phyloP scores from a whole-genome alignment of 805 yeast genomes.

The Isabelozyma pseudorhagii region DNA sequence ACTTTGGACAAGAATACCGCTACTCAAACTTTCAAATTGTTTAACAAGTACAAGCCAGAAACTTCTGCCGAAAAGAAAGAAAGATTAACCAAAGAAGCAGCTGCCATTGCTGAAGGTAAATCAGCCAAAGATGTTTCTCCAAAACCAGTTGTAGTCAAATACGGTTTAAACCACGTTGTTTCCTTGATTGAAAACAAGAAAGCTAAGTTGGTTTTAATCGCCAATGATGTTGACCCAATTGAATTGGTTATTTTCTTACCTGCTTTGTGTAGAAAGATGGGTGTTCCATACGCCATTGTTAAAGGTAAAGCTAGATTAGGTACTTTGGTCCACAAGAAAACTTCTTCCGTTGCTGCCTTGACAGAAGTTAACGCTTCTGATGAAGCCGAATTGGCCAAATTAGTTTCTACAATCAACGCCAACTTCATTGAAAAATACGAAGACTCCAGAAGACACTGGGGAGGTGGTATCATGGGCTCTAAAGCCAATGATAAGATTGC shows the following conservation, averaged over 20 bases:
- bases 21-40: constrained; percentile 91
- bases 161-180: constrained; percentile 99
- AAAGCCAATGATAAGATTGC: constrained; percentile 85
- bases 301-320: constrained; percentile 99
- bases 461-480: constrained; percentile 98
- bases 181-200: constrained; percentile 97
- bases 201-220: constrained; percentile 95
- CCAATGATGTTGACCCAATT: constrained; percentile 98
- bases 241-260: constrained; percentile 97
- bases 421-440: constrained; percentile 94
- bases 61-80: constrained; percentile 96
- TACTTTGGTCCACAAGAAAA: constrained; percentile 94
- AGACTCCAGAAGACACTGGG: constrained; percentile 98
- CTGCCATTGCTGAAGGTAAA: constrained; percentile 98
- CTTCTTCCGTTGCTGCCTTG: constrained; percentile 94
- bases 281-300: constrained; percentile 97
- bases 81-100: constrained; percentile 98
- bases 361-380: constrained; percentile 94
- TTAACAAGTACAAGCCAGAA: constrained; percentile 99
- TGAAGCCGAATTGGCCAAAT: constrained; percentile 90
- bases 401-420: constrained; percentile 88
- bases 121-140: constrained; percentile 93
- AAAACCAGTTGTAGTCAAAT: constrained; percentile 96
- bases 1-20: constrained; percentile 99
- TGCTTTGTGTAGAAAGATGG: constrained; percentile 99